Evolutionary conservation across 305 asterid genomes (phyloP), one percentile per base, ranked within the genome.

Genomic region (Stenogyne calaminthoides): DNA sequence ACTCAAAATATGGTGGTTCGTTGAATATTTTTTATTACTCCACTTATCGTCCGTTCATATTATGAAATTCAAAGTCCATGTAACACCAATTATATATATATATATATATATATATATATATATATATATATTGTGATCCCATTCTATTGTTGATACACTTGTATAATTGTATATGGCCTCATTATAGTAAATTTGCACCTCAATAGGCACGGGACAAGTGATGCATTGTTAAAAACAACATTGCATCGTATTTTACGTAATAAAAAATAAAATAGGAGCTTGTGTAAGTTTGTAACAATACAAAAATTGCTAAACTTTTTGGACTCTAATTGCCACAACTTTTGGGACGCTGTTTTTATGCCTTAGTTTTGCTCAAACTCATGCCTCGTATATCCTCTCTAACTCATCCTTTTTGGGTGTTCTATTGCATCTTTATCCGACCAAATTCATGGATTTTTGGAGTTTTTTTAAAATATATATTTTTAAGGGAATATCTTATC

Each of bases 341-440:
- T 73, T 42, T 55, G 73, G 57, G 69, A 57, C 39, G 57, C 20
- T 22, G 77, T 56, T 49, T 64, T 0, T 25, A 71, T 32, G 34
- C 47, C 56, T 77, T 71, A 32, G 75, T 59, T 58, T 72, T 72
- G 67, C 72, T 72, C 75, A 73, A 72, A 73, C 16, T 68, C 58
- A 67, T 67, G 81, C 64, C 52, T 65, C 52, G 12, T 55, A 9
- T 58, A 42, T 12, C 73, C 62, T 71, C 52, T 67, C 6, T 32
- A 32, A 32, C 36, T 32, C 36, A 32, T 5, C 7, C 71, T 57
- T 68, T 59, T 47, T 74, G 77, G 77, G 67, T 77, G 78, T 68
- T 72, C 75, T 59, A 65, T 46, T 49, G 62, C 8, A 62, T 25
- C 63, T 77, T 77, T 78, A 51, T 11, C 55, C 10, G 76, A 73